These are phyloP conservation scores for Boeremia exigua DNA, from an alignment of 2,329 filamentous ascomycete species.

Conservation along the genomic window DNA sequence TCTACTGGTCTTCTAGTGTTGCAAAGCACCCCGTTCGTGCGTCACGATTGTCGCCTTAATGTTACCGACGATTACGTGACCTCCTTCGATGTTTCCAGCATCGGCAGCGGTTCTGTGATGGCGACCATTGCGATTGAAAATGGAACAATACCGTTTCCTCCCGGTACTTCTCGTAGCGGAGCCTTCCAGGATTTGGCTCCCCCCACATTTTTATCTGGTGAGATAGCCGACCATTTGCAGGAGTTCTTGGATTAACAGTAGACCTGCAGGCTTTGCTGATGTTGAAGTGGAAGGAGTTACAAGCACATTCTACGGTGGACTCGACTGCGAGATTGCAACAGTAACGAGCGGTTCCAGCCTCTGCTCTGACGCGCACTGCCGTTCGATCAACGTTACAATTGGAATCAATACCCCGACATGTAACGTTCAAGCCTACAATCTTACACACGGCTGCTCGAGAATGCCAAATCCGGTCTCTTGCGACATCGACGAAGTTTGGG, in stretches of 20 bases:
- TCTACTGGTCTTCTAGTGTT: slow-evolving; percentile 1
- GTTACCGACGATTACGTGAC: background rate
- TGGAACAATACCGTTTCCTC: background rate
- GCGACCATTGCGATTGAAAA: background rate
- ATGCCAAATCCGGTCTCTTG: background rate
- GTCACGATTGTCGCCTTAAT: background rate
- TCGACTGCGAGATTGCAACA: background rate
- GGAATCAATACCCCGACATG: background rate
- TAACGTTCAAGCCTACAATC: background rate
- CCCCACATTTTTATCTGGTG: background rate
- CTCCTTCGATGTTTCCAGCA: background rate
- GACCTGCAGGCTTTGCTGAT: background rate
- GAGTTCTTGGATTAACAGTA: background rate
- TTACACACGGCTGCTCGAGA: background rate
- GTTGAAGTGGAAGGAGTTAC: background rate
- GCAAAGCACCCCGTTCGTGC: background rate
- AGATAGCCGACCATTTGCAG: background rate
- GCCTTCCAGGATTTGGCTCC: background rate
- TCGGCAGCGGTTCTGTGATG: background rate
- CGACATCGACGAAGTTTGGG: background rate
- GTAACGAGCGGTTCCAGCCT: background rate
- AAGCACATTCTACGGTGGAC: background rate
- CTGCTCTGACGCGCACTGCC: background rate
- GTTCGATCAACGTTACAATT: background rate
- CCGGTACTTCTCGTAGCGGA: background rate